Evolutionary conservation across 345 rosid species (phyloP).

Genomic region (Eucalyptus cladocalyx): DNA sequence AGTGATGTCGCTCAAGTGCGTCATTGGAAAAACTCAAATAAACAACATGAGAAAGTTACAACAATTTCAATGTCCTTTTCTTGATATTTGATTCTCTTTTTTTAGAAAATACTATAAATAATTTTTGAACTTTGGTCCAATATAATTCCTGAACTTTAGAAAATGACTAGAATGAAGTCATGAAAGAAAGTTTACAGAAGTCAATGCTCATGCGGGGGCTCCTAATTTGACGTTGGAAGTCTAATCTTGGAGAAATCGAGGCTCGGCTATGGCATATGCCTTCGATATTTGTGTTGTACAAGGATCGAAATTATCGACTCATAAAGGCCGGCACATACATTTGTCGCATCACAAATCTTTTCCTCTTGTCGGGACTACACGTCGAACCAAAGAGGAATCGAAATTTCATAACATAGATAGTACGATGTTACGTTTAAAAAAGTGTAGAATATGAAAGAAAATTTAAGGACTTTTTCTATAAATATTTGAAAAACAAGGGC

Average conservation of each 20-base stretch:
- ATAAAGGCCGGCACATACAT: not conserved
- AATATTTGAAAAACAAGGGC: not conserved
- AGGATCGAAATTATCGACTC: too few relatives aligned
- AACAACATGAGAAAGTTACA: not conserved
- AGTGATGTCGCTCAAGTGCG: not conserved
- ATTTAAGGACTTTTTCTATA: not conserved
- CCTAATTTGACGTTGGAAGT: not conserved
- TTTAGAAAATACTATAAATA: fast-evolving
- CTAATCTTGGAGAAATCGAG: not conserved
- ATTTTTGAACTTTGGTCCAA: fast-evolving
- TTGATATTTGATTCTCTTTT: too few relatives aligned
- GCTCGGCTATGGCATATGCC: not conserved
- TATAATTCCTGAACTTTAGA: fast-evolving
- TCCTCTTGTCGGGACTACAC: not conserved
- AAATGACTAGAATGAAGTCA: fast-evolving
- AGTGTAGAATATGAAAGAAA: not conserved
- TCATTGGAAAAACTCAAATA: not conserved
- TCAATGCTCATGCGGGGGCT: not conserved
- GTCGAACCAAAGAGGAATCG: not conserved
- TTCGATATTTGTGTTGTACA: not conserved
- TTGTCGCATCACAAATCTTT: not conserved
- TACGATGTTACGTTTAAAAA: not conserved
- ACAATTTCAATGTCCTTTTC: not conserved
- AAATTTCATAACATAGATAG: not conserved
- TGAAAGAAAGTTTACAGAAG: too few relatives aligned